These are phyloP conservation scores for Saxophila tyrrhenica DNA, from an alignment of 495 filamentous ascomycete genomes.

Conservation along the genomic window DNA sequence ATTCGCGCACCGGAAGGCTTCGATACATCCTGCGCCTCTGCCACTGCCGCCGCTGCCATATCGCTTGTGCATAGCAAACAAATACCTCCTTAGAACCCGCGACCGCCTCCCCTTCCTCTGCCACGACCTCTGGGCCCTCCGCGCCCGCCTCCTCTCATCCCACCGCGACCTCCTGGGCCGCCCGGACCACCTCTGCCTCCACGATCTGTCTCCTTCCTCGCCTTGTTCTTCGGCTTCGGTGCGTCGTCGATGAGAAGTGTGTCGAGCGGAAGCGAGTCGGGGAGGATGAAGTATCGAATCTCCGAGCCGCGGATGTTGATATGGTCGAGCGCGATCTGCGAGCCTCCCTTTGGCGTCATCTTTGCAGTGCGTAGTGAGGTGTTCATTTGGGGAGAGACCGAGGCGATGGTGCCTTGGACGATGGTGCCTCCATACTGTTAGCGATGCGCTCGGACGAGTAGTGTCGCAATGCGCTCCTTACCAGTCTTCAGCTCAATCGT, in stretches of 20 bases:
- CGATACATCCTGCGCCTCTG: no score
- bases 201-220: slow-evolving; percentile 77
- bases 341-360: slow-evolving; percentile 66
- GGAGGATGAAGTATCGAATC: slow-evolving; percentile 87
- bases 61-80: no score
- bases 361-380: slow-evolving; percentile 86
- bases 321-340: slow-evolving; percentile 70
- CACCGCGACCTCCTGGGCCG: slow-evolving; percentile 5
- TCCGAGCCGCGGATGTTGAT: slow-evolving; percentile 93
- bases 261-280: slow-evolving; percentile 87
- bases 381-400: slow-evolving; percentile 96
- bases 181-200: slow-evolving; percentile 11
- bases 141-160: slow-evolving; percentile 14
- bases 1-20: no score
- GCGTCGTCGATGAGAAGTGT: slow-evolving; percentile 90
- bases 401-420: slow-evolving; percentile 87
- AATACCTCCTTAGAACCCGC: slow-evolving; percentile 18
- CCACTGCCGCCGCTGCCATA: no score
- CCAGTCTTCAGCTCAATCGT: slow-evolving; percentile 98
- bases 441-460: not conserved
- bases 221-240: slow-evolving; percentile 98
- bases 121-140: slow-evolving; percentile 16
- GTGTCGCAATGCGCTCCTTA: slow-evolving; percentile 32
- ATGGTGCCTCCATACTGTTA: slow-evolving; percentile 58
- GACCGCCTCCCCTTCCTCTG: slow-evolving; percentile 13